Evolutionary conservation across 352 stramenopile genomes (phyloP).

Genomic region (Globisporangium nagaii): DNA sequence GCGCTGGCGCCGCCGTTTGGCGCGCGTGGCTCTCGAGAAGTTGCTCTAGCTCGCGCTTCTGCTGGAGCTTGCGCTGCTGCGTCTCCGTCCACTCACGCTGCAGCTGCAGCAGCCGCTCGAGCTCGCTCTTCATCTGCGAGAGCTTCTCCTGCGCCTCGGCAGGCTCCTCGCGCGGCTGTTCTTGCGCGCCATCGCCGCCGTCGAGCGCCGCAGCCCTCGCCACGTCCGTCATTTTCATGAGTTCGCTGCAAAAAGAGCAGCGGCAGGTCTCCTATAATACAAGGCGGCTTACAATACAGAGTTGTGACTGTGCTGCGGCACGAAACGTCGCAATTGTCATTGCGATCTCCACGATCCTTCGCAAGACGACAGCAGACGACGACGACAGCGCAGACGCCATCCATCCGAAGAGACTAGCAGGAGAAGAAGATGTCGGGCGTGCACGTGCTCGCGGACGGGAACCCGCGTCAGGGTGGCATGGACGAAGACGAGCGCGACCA

Average conservation of each 20-base stretch:
- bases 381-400: neutral
- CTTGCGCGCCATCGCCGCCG: neutral
- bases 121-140: slow-evolving; percentile 12
- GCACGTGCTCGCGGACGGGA: slow-evolving; percentile 64
- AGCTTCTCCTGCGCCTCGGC: neutral
- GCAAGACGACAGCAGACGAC: neutral
- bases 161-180: neutral
- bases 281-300: neutral
- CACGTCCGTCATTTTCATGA: slow-evolving; percentile 5
- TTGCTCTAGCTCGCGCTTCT: slow-evolving; percentile 8
- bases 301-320: too few relatives aligned
- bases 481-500: slow-evolving; percentile 72
- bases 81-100: slow-evolving; percentile 18
- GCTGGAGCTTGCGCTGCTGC: slow-evolving; percentile 19
- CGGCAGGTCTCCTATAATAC: too few relatives aligned
- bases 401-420: neutral
- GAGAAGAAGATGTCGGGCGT: slow-evolving; percentile 55
- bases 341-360: too few relatives aligned
- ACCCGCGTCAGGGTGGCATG: slow-evolving; percentile 75
- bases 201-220: neutral
- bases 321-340: too few relatives aligned
- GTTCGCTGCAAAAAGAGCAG: neutral
- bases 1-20: neutral
- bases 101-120: slow-evolving; percentile 13
- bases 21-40: neutral